Evolutionary conservation across 2,329 filamentous ascomycete species (phyloP), one percentile per base, ranked within the genome.

Genomic region (Epichloe festucae): DNA sequence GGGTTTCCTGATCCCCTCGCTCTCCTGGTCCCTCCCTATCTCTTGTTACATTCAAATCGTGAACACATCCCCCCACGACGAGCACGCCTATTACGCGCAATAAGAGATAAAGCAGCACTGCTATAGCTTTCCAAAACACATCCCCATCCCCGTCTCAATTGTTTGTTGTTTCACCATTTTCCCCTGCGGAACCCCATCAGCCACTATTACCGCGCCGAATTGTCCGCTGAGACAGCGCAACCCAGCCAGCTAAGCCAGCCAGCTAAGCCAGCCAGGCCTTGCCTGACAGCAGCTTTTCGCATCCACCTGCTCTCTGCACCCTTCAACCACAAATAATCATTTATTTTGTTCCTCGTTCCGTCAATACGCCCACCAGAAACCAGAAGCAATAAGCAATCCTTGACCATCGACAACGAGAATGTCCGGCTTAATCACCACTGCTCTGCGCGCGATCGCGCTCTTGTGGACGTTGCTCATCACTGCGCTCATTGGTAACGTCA

Each of bases 401-500:
- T 5, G 17, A 17, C 21, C 14, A 31, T 12, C 42, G n/a, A 35
- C 42, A 46, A 6, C 17, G 35, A 43, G n/a, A 57, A 63, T 67
- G 58, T 59, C 63, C 36, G 63, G 63, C 55, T 59, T 75, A 56
- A 60, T 77, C 59, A 70, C 71, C 55, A 63, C 71, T 53, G 61
- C 71, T 58, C 60, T 79, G 58, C 76, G 78, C 58, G 60, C 62
- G 51, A 53, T 71, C 53, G 74, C 79, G 62, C 64, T 81, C 50
- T 62, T 81, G 55, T 73, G 73, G 62, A 70, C 73, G 34, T 60
- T 81, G 42, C 67, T 81, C 57, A 65, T 74, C 51, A 79, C 77
- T 2, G 77, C 72, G 36, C 72, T 81, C 52, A 71, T 80, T 56
- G 78, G 78, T 60, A 81, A 80, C 57, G 73, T 79, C 60, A 78